These are phyloP conservation scores for Pichia cephalocereana DNA, from an alignment of 805 yeast genomes.

Conservation along the genomic window DNA sequence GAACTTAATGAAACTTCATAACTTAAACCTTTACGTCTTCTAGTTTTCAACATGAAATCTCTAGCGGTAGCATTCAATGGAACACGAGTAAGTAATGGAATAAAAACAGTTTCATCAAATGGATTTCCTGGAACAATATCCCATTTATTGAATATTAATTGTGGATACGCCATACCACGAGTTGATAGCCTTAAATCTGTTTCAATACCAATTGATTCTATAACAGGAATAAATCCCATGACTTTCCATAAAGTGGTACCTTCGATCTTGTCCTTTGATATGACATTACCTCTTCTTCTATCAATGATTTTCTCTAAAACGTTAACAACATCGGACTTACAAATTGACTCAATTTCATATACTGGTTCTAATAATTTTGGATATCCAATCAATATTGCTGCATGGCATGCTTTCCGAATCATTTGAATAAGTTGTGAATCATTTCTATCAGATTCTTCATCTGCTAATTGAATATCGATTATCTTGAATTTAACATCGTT, in stretches of 20 bases:
- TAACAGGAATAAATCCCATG: conserved; percentile 67
- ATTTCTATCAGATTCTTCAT: conserved; percentile 38
- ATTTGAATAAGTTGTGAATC: conserved; percentile 74
- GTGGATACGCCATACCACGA: conserved; percentile 69
- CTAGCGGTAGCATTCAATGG: conserved; percentile 63
- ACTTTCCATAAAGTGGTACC: conserved; percentile 64
- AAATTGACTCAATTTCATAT: conserved; percentile 49
- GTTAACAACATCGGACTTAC: conserved; percentile 32
- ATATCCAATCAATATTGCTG: conserved; percentile 66
- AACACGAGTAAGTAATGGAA: conserved; percentile 72
- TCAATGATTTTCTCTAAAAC: conserved; percentile 32
- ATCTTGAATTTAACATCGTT: conserved; percentile 63
- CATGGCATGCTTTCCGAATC: conserved; percentile 73
- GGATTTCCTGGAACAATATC: conserved; percentile 86
- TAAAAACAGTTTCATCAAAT: conserved; percentile 50
- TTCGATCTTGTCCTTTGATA: conserved; percentile 43
- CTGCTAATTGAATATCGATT: conserved; percentile 47
- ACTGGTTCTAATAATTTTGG: conserved; percentile 82
- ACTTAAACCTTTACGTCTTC: conserved; percentile 78
- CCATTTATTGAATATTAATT: conserved; percentile 64
- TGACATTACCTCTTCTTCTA: conserved; percentile 60
- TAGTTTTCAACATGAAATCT: conserved; percentile 81
- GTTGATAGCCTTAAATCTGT: conserved; percentile 74
- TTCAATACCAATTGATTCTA: conserved; percentile 85
- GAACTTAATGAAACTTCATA: conserved; percentile 61